Conservation (phyloP, 352 stramenopile genomes). For the Globisporangium lucens region DNA sequence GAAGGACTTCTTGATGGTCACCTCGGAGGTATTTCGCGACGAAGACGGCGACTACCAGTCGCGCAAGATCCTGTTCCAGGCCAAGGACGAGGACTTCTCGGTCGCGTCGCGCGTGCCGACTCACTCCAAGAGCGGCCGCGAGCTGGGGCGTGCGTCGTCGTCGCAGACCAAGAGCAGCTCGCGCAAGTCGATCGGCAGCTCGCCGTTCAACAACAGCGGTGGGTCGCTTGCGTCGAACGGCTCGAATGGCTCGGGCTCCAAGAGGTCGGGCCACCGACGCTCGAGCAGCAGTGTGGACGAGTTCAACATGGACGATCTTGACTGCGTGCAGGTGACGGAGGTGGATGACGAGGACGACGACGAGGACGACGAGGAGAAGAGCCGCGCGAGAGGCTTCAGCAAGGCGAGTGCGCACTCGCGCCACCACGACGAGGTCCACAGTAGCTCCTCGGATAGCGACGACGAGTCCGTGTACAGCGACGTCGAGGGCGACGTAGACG, state of each 20-base stretch:
- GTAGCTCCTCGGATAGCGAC: constrained; percentile 26
- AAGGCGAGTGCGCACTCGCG: constrained; percentile 22
- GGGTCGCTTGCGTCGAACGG: constrained; percentile 48
- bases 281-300: constrained; percentile 32
- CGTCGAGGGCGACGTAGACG: constrained; percentile 80
- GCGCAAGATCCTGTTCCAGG: constrained; percentile 88
- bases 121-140: constrained; percentile 60
- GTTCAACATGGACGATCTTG: constrained; percentile 72
- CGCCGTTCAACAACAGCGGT: constrained; percentile 30
- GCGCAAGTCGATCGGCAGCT: constrained; percentile 48
- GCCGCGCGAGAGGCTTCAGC: constrained; percentile 13
- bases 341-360: constrained; percentile 77
- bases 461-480: constrained; percentile 83
- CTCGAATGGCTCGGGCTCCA: constrained; percentile 19
- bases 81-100: constrained; percentile 82
- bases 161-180: constrained; percentile 46
- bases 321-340: constrained; percentile 73
- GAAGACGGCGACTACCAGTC: constrained; percentile 84
- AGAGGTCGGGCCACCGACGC: constrained; percentile 28
- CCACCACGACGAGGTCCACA: constrained; percentile 26
- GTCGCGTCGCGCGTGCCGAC: constrained; percentile 75
- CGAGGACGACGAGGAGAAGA: constrained; percentile 40
- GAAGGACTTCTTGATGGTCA: constrained; percentile 91
- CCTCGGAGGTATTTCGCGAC: constrained; percentile 84
- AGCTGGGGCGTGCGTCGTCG: constrained; percentile 48